phyloP scores from a whole-genome alignment of 768 basidiomycete species.

The Agaricus subrufescens region DNA sequence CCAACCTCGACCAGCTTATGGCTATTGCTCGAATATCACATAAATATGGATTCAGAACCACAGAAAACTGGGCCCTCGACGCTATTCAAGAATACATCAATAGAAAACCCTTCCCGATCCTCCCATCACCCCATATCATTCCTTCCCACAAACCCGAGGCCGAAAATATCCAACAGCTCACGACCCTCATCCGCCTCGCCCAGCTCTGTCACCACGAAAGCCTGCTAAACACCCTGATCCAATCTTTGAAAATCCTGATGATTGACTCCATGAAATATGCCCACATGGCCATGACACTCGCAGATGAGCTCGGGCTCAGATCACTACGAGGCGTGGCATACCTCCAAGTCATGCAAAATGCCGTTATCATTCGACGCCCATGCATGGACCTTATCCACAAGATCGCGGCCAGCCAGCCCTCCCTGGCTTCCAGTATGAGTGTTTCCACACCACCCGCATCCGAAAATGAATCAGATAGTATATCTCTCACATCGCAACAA shows the following conservation, averaged over 20 bases:
- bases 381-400: constrained; percentile 23
- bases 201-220: constrained; percentile 61
- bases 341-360: constrained; percentile 69
- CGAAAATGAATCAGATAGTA: constrained; percentile 15
- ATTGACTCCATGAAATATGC: constrained; percentile 58
- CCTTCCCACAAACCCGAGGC: constrained; percentile 14
- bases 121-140: constrained; percentile 28
- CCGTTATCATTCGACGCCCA: constrained; percentile 35
- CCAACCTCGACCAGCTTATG: constrained; percentile 42
- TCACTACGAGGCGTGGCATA: constrained; percentile 62
- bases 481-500: constrained; percentile 49
- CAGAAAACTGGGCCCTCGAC: constrained; percentile 73
- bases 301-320: constrained; percentile 63
- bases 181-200: constrained; percentile 60
- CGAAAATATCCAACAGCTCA: constrained; percentile 43
- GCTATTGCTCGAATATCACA: constrained; percentile 61
- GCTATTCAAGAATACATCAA: constrained; percentile 68
- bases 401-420: constrained; percentile 11
- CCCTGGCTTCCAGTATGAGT: constrained; percentile 1
- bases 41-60: constrained; percentile 71
- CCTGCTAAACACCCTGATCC: constrained; percentile 56
- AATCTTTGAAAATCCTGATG: constrained; percentile 59
- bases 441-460: background rate
- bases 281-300: constrained; percentile 67
- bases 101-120: constrained; percentile 46